Conservation (phyloP, 371 early-diverging fungal genomes). For the Mucor plumbeus region DNA sequence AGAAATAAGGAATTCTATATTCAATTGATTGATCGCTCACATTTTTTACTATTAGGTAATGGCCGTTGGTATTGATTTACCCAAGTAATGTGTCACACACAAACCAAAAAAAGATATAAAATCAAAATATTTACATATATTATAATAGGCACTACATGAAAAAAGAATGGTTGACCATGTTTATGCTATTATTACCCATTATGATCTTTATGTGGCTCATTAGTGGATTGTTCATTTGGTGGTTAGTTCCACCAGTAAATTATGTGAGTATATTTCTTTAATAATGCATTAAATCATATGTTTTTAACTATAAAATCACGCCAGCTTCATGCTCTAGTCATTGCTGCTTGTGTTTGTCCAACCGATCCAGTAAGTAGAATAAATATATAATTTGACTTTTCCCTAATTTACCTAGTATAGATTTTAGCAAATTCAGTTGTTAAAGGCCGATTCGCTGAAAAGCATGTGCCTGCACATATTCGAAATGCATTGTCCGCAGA, state of each 20-base stretch:
- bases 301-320: neutral
- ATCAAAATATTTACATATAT: neutral
- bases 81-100: slow-evolving; percentile 57
- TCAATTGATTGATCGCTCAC: neutral
- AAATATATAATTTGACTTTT: no score
- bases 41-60: slow-evolving; percentile 62
- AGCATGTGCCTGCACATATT: slow-evolving; percentile 87
- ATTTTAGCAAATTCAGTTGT: slow-evolving; percentile 94
- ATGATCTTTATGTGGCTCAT: slow-evolving; percentile 90
- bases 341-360: slow-evolving; percentile 92
- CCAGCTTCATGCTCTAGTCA: slow-evolving; percentile 73
- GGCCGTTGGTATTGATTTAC: slow-evolving; percentile 87
- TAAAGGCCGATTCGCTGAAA: slow-evolving; percentile 96
- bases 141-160: slow-evolving; percentile 51
- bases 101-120: neutral
- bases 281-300: neutral
- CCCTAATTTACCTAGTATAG: slow-evolving; percentile 23
- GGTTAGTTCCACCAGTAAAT: slow-evolving; percentile 62
- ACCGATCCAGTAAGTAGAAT: slow-evolving; percentile 86
- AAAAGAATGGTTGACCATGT: slow-evolving; percentile 70
- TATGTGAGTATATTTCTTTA: slow-evolving; percentile 54
- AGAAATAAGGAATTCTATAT: neutral
- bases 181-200: slow-evolving; percentile 84
- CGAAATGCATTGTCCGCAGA: slow-evolving; percentile 91
- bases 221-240: slow-evolving; percentile 73